Base-by-base conservation (phyloP, 2,329 filamentous ascomycete genomes). In the Sporothrix brunneoviolacea region DNA sequence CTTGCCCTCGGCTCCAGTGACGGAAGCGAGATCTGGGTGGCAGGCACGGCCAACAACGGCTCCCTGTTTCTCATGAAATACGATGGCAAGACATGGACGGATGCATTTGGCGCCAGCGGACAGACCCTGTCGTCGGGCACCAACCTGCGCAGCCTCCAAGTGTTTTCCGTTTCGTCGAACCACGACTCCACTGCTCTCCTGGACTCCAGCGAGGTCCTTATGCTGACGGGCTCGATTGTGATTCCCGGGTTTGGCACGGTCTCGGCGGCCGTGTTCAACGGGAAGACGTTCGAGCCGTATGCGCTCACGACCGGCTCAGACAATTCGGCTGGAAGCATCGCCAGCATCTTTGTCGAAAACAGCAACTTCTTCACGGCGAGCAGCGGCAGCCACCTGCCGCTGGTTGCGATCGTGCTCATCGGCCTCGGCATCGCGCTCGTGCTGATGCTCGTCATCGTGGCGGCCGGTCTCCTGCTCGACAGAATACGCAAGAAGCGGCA, bases 201-300 rank as follows among this genome's bases (percentile, higher is more conserved):
- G 15, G 75, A 82, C 46, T 68, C 76, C 16, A 74, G 82, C 55
- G 82, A 93, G 64, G 77, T 82, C 4, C 78, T 98, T 32, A 77
- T 98, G 68, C 72, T 97, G 44, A 88, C 88, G n/a, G 93, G 93
- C 35, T 80, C 85, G 48, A 80, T 98, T 58, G 77, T 82, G 57
- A 75, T 97, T 16, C 80, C 85, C 0, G 71, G 72, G 43, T 90
- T 90, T 62, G 91, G 91, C 52, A 84, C 83, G 51, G 88, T 86
- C 6, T 95, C 91, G 13, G 90, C 88, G 8, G 91, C 84, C 8
- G 72, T 96, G 24, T 98, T 87, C 71, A 88, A 97, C 62, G 93
- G 93, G 60, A 88, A 83, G 10, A 70, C 73, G 3, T 82, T 91
- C 63, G 74, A 75, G 46, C 91, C 93, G 0, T 95, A 91, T 65